phyloP scores from a whole-genome alignment of 352 stramenopile species.

The Phytophthora colocasiae region DNA sequence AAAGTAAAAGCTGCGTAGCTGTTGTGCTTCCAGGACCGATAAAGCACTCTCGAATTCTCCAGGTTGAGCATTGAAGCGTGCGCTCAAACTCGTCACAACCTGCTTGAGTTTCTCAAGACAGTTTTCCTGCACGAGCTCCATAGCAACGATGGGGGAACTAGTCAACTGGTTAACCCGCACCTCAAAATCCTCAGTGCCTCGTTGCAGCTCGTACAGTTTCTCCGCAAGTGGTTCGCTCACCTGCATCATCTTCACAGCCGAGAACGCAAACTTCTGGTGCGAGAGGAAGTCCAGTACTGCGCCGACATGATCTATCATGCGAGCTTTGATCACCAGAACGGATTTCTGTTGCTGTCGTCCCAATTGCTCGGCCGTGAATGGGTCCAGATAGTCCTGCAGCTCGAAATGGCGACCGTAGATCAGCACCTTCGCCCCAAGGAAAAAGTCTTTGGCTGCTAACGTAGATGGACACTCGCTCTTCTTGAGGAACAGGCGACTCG shows the following conservation, averaged over 20 bases:
- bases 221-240: conserved; percentile 55
- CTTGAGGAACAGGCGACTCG: conserved; percentile 91
- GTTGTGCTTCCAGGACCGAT: conserved; percentile 63
- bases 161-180: conserved; percentile 48
- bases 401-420: conserved; percentile 87
- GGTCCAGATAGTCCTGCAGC: conserved; percentile 86
- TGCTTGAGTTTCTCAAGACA: conserved; percentile 74
- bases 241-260: conserved; percentile 82
- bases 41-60: conserved; percentile 59
- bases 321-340: conserved; percentile 66
- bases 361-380: conserved; percentile 75
- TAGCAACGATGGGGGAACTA: conserved; percentile 53
- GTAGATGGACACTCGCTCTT: conserved; percentile 84
- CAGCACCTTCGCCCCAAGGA: conserved; percentile 81
- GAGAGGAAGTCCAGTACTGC: conserved; percentile 63
- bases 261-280: conserved; percentile 74
- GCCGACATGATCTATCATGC: conserved; percentile 59
- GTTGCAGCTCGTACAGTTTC: conserved; percentile 61
- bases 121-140: conserved; percentile 81
- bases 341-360: conserved; percentile 75
- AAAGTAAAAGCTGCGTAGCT: conserved; percentile 70
- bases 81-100: conserved; percentile 49
- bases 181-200: conserved; percentile 40
- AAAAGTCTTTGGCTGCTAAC: conserved; percentile 81
- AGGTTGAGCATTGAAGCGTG: conserved; percentile 50